phyloP scores from a whole-genome alignment of 805 yeast genomes.

The Pichia cephalocereana region DNA sequence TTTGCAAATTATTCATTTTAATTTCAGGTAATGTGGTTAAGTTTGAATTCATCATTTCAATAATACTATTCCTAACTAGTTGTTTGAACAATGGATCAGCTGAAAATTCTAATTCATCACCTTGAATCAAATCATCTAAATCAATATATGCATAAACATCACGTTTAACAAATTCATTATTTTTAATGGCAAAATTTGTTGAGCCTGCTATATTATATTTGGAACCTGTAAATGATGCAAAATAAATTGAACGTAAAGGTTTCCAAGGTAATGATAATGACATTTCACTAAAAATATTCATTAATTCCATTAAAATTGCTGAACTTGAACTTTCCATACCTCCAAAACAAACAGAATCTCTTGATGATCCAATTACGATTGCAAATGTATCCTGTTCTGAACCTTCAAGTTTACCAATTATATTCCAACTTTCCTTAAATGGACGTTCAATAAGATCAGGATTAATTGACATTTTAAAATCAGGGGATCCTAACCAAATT shows the following conservation, averaged over 20 bases:
- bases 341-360: slow-evolving; percentile 68
- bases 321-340: slow-evolving; percentile 71
- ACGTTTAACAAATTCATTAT: slow-evolving; percentile 41
- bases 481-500: slow-evolving; percentile 34
- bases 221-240: slow-evolving; percentile 76
- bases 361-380: slow-evolving; percentile 69
- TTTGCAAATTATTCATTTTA: not conserved
- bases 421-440: slow-evolving; percentile 67
- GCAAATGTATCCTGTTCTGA: slow-evolving; percentile 69
- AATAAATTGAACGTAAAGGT: slow-evolving; percentile 75
- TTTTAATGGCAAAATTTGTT: slow-evolving; percentile 63
- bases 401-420: slow-evolving; percentile 70
- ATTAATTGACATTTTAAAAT: slow-evolving; percentile 16
- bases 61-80: slow-evolving; percentile 36
- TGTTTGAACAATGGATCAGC: slow-evolving; percentile 53
- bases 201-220: slow-evolving; percentile 78
- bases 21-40: not conserved
- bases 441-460: slow-evolving; percentile 38
- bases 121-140: slow-evolving; percentile 52
- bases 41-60: slow-evolving; percentile 18
- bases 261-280: slow-evolving; percentile 63
- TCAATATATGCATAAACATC: slow-evolving; percentile 69
- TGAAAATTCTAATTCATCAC: slow-evolving; percentile 40
- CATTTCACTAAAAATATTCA: slow-evolving; percentile 56
- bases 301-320: slow-evolving; percentile 58